Evolutionary conservation across 129 eudicot species (phyloP).

Genomic region (Silybum marianum): DNA sequence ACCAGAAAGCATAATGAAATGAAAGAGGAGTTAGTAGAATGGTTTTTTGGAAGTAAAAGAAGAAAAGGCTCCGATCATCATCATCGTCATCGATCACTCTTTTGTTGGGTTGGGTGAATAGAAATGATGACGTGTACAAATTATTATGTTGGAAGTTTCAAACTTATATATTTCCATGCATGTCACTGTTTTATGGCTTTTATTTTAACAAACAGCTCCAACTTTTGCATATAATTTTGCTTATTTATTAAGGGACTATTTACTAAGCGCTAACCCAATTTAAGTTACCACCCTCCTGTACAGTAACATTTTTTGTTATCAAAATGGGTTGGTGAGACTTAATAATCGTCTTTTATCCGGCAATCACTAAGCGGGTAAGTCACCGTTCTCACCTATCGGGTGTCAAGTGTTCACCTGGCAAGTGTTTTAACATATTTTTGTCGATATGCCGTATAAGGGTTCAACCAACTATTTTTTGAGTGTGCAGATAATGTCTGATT

Average conservation of each 20-base stretch:
- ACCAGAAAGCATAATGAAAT: slow-evolving; percentile 11
- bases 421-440: too few species aligned
- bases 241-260: background rate
- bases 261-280: too few species aligned
- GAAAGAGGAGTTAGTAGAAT: background rate
- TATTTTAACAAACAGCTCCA: slow-evolving; percentile 7
- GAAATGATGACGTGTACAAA: slow-evolving; percentile 21
- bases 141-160: slow-evolving; percentile 26
- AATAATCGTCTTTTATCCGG: too few species aligned
- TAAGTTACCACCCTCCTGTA: too few species aligned
- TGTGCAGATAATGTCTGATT: too few species aligned
- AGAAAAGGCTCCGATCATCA: slow-evolving; percentile 8
- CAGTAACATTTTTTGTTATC: too few species aligned
- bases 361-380: too few species aligned
- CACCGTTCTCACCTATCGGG: too few species aligned
- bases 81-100: slow-evolving; percentile 7
- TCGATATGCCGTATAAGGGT: too few species aligned
- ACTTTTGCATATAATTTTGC: background rate
- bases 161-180: slow-evolving; percentile 15
- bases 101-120: slow-evolving; percentile 29
- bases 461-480: too few species aligned
- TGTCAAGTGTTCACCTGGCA: too few species aligned
- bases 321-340: too few species aligned
- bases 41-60: background rate
- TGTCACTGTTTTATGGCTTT: background rate